Percentiles rank a stretch among this genome's conserved stretches.
Evolutionary conservation across 2,329 filamentous ascomycete species (phyloP).

Genomic region (Coniochaeta pulveracea): DNA sequence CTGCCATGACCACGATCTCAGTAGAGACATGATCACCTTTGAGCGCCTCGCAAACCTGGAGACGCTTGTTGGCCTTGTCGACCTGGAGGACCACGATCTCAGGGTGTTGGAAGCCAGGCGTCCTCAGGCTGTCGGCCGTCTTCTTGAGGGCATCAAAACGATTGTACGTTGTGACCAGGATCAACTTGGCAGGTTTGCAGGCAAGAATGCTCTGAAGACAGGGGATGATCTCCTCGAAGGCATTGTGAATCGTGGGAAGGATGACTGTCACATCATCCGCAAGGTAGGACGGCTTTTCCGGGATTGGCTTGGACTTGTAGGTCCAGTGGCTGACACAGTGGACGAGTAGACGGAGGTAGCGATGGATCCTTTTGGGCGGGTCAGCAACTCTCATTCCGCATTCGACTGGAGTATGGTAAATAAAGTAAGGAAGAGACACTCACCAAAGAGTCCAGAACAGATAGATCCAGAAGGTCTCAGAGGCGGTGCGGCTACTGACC

Average conservation of each 20-base stretch:
- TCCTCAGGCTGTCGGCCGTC: conserved; percentile 48
- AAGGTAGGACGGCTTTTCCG: conserved; percentile 68
- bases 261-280: conserved; percentile 85
- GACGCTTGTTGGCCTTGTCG: conserved; percentile 84
- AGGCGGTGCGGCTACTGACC: too few species aligned
- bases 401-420: background rate
- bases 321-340: conserved; percentile 79
- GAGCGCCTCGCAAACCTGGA: conserved; percentile 85
- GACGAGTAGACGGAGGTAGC: conserved; percentile 75
- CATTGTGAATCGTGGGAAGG: conserved; percentile 83
- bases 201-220: conserved; percentile 70
- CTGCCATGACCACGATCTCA: conserved; percentile 79
- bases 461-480: conserved; percentile 34
- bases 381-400: conserved; percentile 1
- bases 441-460: conserved; percentile 32
- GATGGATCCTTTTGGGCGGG: conserved; percentile 64
- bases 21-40: conserved; percentile 62
- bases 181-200: conserved; percentile 59
- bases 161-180: conserved; percentile 78
- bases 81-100: conserved; percentile 67
- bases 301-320: conserved; percentile 76
- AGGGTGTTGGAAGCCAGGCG: conserved; percentile 23
- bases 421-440: background rate
- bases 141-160: conserved; percentile 59
- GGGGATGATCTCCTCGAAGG: conserved; percentile 69